Evolutionary conservation across 192 early-diverging fungal species (phyloP).

Genomic region (Coemansia reversa): DNA sequence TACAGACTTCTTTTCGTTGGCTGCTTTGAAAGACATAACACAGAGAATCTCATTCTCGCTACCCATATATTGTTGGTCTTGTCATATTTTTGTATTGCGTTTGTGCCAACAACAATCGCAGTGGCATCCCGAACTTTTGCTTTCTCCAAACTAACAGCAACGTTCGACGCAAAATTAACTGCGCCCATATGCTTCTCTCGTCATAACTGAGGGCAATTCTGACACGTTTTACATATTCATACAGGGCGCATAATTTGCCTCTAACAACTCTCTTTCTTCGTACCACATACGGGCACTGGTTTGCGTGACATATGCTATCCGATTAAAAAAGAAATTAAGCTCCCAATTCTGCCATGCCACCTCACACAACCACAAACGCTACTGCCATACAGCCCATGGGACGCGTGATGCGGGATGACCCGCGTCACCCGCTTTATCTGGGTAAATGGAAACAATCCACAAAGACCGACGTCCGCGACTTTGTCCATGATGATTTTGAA

Average conservation of each 20-base stretch:
- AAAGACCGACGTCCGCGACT: constrained; percentile 62
- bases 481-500: constrained; percentile 84
- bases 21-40: no score
- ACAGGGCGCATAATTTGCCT: neutral
- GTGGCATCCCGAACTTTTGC: no score
- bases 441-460: constrained; percentile 78
- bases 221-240: no score
- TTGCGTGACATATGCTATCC: neutral
- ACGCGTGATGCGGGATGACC: constrained; percentile 28
- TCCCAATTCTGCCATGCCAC: constrained; percentile 20
- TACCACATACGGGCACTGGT: neutral
- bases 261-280: neutral
- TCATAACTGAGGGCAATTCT: no score
- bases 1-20: no score
- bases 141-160: no score
- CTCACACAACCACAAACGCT: constrained; percentile 27
- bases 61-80: no score
- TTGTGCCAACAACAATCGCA: no score
- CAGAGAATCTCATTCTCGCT: no score
- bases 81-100: no score
- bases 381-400: constrained; percentile 6
- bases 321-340: neutral
- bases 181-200: no score
- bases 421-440: constrained; percentile 74
- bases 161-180: no score